Evolutionary conservation across 1,284 basidiomycete genomes (phyloP), one percentile per base, ranked within the genome.

Genomic region (Leccinum solheimii): DNA sequence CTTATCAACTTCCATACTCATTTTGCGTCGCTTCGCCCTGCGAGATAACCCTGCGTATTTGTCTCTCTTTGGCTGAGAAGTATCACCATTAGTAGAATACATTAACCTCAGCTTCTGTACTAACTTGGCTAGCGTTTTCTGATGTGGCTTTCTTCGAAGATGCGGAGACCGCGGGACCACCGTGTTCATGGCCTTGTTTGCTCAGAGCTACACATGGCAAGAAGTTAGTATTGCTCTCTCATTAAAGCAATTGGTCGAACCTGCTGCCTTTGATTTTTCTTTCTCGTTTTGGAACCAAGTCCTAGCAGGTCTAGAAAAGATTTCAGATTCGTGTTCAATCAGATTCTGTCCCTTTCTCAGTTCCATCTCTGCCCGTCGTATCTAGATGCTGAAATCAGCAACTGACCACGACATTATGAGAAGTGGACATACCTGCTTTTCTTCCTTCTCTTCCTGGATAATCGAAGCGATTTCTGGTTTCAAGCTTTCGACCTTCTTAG

Each of bases 261-360:
- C 88, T 85, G 91, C 87, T 1, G 94, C 83, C 58, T 84, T 84
- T 61, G 83, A 79, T 77, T 94, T 98, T 68, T 98, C 95, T 74
- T 91, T 91, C 63, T 85, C 83, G 26, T 83, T 87, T 77, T 98
- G 97, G 85, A 99, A 99, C 97, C 97, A 99, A 13, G 96, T 98
- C 65, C 97, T 82, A 27, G 95, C 94, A 8, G 97, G 97, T 56
- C 97, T 83, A 36, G 92, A 88, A 75, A 90, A 94, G 69, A 99
- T 99, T 78, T 99, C 97, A n/a, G 85, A 86, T 74, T 93, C 85
- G 70, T 99, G 94, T 73, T 96, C 90, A 58, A 98, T 87, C 84
- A 99, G 88, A 75, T 99, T 99, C 76, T 97, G 87, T 40, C 96
- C 94, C 77, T 98, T 99, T 68, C 85, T 89, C 21, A 99, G 72